Evolutionary conservation across 1,284 basidiomycete species (phyloP), one percentile per base, ranked within the genome.

Genomic region (Papiliotrema nemorosa): DNA sequence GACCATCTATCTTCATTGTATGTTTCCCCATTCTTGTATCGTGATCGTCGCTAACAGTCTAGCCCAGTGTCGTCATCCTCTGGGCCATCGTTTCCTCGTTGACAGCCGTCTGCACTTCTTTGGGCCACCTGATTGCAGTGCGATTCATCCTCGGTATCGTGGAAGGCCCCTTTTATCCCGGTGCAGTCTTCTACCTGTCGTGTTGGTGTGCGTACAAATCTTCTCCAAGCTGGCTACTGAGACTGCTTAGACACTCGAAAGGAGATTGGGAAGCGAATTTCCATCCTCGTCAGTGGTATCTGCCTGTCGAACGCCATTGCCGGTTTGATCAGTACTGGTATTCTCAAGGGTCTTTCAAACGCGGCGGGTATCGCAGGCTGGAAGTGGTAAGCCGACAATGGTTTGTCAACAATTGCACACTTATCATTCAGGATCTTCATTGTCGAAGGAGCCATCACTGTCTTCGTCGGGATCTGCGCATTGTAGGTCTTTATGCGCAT

Each of bases 1-100:
- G 48, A 24, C 48, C 48, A 22, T 50, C 48, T n/a, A 20, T 43
- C 40, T 50, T 44, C 35, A 31, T 50, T 12, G 47, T 47, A 16
- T 18, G 45, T 27, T 31, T 13, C 4, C 10, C 38, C 21, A 18
- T 9, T 40, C n/a, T n/a, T n/a, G n/a, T 40, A 18, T 40, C 38
- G n/a, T 4, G 6, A 10, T n/a, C 10, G 18, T 10, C 25, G 21
- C 7, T 27, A 27, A n/a, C 26, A 33, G 33, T 36, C 9, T 18
- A 47, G 45, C 45, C 45, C 2, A 21, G 22, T 7, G 33, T 27
- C 14, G 34, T 47, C 29, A 25, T 36, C 6, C 34, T 38, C 34
- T 47, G 45, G 45, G 45, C 45, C n/a, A 16, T 47, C 24, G 34
- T 39, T 12, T 39, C 38, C 5, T 39, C 38, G 9, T 20, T 39